A percentile compares a stretch with the other conserved stretches of the same genome.
phyloP scores from a whole-genome alignment of 441 rosid species.

The Croton laevigatus region DNA sequence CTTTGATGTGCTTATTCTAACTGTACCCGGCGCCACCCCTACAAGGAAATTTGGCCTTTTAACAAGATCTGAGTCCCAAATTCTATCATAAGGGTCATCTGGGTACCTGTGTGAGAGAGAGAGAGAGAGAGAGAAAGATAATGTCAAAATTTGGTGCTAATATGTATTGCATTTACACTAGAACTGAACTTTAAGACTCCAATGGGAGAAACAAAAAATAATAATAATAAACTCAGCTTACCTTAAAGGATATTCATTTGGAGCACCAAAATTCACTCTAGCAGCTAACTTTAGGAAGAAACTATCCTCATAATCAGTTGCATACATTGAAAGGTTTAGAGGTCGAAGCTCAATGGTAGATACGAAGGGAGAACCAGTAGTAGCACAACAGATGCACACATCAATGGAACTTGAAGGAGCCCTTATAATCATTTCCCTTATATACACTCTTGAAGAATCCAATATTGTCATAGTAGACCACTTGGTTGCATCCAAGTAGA shows the following conservation, averaged over 20 bases:
- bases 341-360: conserved; percentile 93
- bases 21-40: conserved; percentile 75
- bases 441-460: conserved; percentile 67
- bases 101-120: conserved; percentile 66
- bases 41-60: conserved; percentile 84
- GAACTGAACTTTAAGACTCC: neutral
- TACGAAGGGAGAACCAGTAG: conserved; percentile 83
- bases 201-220: no score
- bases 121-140: conserved; percentile 15
- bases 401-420: conserved; percentile 73
- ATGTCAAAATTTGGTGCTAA: neutral
- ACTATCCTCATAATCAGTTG: conserved; percentile 74
- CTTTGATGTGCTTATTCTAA: conserved; percentile 62
- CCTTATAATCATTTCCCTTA: conserved; percentile 73
- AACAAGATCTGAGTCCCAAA: conserved; percentile 88
- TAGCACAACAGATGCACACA: conserved; percentile 86
- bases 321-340: conserved; percentile 80
- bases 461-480: conserved; percentile 80
- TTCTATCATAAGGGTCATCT: conserved; percentile 96
- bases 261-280: conserved; percentile 91
- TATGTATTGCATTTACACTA: neutral
- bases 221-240: conserved; percentile 29
- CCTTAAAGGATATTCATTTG: conserved; percentile 60
- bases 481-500: conserved; percentile 77
- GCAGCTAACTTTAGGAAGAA: conserved; percentile 88